Evolutionary conservation across 352 stramenopile genomes (phyloP), one percentile per base, ranked within the genome.

Genomic region (Phytopythium litorale): DNA sequence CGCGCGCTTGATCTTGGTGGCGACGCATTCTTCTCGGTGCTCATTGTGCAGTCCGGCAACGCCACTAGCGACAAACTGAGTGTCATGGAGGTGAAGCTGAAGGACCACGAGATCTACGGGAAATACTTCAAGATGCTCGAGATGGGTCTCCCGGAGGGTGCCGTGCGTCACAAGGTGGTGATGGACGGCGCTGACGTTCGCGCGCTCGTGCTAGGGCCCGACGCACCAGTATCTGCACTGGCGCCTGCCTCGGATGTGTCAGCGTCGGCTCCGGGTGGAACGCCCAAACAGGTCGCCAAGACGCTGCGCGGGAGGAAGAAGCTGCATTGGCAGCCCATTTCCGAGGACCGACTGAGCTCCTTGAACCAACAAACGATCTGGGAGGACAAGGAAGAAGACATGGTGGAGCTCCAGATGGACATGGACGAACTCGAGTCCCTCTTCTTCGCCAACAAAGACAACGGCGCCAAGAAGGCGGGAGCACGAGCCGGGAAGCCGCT

Each of bases 51-150:
- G 67, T 48, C 25, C 71, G 8, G 56, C 43, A 4, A n/a, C 1
- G 12, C 5, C 21, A 11, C 2, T 0, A 25, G 5, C n/a, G 51
- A 19, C 4, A 28, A 45, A 11, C 7, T 57, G 19, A 42, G 74
- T n/a, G 50, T 69, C 18, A 71, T 79, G 18, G 68, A 69, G 18
- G 38, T 70, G 13, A 81, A 72, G n/a, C 63, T 89, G 9, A 54
- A 73, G 19, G 78, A 88, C 40, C 86, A 96, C 60, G 67, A 85
- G 2, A 37, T 74, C 9, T 87, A 91, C 28, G 73, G 72, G 11
- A 95, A 96, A 56, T 98, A 97, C 50, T 97, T 98, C 66, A 95
- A 96, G 58, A 98, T 98, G 92, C 71, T 97, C 8, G 91, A 97
- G 66, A 83, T 97, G 70, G 92, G 92, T n/a, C 62, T 97, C 3